phyloP scores from a whole-genome alignment of 2,329 filamentous ascomycete species.

The Fusarium mexicanum region DNA sequence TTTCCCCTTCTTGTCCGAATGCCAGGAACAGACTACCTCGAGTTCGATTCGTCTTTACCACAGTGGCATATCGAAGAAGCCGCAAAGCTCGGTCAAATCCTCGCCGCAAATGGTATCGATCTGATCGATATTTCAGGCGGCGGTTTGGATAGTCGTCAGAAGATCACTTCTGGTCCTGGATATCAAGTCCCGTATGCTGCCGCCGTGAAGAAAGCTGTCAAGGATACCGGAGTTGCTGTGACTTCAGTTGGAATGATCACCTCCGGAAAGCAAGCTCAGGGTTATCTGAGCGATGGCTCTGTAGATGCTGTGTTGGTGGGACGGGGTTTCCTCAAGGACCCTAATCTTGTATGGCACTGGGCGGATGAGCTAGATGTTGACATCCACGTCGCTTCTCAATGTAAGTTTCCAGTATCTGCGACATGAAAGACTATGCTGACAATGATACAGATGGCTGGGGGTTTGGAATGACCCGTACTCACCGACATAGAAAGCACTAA shows the following conservation, averaged over 20 bases:
- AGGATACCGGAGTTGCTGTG: conserved; percentile 58
- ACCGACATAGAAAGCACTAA: conserved; percentile 37
- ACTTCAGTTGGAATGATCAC: conserved; percentile 58
- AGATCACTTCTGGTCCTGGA: conserved; percentile 66
- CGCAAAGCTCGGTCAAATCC: conserved; percentile 65
- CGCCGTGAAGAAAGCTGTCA: conserved; percentile 72
- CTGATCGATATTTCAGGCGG: conserved; percentile 76
- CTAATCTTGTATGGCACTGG: conserved; percentile 62
- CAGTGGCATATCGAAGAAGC: conserved; percentile 73
- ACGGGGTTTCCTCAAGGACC: conserved; percentile 64
- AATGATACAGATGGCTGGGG: conserved; percentile 37
- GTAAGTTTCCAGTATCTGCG: conserved; percentile 9
- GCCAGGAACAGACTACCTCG: conserved; percentile 77
- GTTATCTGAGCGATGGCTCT: conserved; percentile 54
- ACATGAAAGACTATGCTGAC: background rate
- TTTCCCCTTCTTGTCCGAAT: conserved; percentile 74
- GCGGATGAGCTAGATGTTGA: conserved; percentile 61
- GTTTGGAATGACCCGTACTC: conserved; percentile 40
- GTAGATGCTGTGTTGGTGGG: conserved; percentile 60
- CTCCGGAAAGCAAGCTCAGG: conserved; percentile 55
- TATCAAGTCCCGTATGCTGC: conserved; percentile 78
- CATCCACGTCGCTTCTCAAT: conserved; percentile 55
- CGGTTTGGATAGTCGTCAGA: conserved; percentile 68
- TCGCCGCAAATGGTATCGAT: conserved; percentile 74
- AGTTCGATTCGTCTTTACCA: conserved; percentile 63